Base-by-base conservation (phyloP, 768 basidiomycete species). In the Lactarius deliciosus region DNA sequence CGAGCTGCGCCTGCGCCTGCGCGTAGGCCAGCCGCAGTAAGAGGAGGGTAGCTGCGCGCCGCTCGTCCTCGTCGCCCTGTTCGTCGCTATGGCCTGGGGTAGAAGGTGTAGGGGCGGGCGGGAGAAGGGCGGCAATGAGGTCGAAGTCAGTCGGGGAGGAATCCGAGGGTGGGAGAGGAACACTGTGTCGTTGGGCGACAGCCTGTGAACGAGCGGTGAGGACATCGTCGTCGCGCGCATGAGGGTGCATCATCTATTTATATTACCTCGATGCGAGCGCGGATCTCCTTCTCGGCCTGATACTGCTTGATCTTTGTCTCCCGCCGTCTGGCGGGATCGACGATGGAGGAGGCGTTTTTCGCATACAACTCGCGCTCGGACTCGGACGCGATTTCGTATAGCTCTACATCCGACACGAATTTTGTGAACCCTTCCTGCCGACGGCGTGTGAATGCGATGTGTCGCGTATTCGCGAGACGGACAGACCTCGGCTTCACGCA, bases 281-380 rank as follows among this genome's bases (percentile, higher is more conserved):
- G 84, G 34, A 98, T 77, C 41, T 91, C 89, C 76, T 92, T 96
- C 77, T 96, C 94, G 64, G 85, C 84, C 76, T 89, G 87, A 76
- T 86, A 98, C 74, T 96, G 95, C 68, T 85, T 87, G 69, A 99
- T 97, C 80, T 97, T 99, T 40, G 88, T 75, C 70, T 96, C 94
- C 70, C 97, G 79, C 64, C 90, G 82, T 73, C 83, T 85, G 1
- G 85, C 83, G 22, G 88, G 83, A 75, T 98, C 90, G 11, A 72
- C 76, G 58, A 87, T 76, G n/a, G 79, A 71, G 10, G 80, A 79
- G 11, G 82, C 69, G 61, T 80, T 81, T 57, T 81, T 81, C 54
- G 77, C 78, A 70, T 87, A 83, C 13, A 93, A 73, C 15, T 75
- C 76, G 56, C 83, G 82, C 70, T 92, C 89, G 2, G 81, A 79